Evolutionary conservation across 2,329 filamentous ascomycete species (phyloP).

Genomic region (Fusarium oligoseptatum): DNA sequence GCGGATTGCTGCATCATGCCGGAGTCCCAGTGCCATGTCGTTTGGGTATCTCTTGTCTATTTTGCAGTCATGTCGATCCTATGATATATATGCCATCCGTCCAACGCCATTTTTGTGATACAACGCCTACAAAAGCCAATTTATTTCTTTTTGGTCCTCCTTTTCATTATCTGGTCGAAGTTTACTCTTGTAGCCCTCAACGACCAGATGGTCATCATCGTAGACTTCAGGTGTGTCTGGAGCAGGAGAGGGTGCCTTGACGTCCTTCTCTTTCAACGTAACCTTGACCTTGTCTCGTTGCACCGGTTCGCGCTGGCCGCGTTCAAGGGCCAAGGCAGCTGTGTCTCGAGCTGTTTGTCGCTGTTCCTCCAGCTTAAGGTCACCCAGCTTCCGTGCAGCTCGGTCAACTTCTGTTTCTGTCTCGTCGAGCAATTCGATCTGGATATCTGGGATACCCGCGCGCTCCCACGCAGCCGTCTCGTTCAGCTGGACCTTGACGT

Average conservation of each 20-base stretch:
- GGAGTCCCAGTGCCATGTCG: background rate
- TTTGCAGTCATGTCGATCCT: conserved; percentile 16
- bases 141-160: conserved; percentile 20
- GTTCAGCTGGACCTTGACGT: conserved; percentile 88
- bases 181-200: conserved; percentile 66
- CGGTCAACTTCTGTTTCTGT: conserved; percentile 58
- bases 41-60: conserved; percentile 34
- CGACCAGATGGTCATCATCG: conserved; percentile 58
- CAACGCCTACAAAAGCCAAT: background rate
- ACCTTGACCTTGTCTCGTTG: conserved; percentile 59
- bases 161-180: conserved; percentile 30
- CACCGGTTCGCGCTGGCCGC: conserved; percentile 51
- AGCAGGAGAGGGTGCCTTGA: conserved; percentile 36
- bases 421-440: conserved; percentile 77
- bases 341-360: conserved; percentile 56
- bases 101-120: conserved; percentile 32
- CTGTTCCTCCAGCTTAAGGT: conserved; percentile 61
- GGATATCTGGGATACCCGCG: conserved; percentile 66
- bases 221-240: conserved; percentile 45
- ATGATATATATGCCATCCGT: conserved; percentile 18
- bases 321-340: conserved; percentile 64
- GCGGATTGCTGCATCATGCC: conserved; percentile 6
- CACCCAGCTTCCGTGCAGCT: conserved; percentile 54
- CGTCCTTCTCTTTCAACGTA: conserved; percentile 65
- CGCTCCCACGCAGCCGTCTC: conserved; percentile 90